Base-by-base conservation (phyloP, 345 rosid genomes). In the Eucalyptus paniculata region DNA sequence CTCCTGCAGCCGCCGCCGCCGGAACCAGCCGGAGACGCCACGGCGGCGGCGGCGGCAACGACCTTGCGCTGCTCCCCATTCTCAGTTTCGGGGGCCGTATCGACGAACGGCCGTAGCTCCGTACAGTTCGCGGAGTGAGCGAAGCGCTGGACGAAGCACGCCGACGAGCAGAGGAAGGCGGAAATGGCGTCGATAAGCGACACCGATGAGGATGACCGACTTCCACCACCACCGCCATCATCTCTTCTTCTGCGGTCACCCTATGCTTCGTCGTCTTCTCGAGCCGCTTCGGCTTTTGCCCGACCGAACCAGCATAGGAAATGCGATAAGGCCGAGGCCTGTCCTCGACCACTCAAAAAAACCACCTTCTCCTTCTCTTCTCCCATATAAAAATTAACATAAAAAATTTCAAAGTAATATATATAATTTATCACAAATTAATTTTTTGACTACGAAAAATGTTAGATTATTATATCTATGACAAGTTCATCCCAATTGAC, bases 1-100 rank as follows among this genome's bases (percentile, higher is more conserved):
- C 92, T 92, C 98, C 96, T 28, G 95, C 92, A 44, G 95, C 93
- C 44, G 93, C 88, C 50, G 51, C 67, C 47, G 87, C 81, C 42
- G 44, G 30, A 56, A 18, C 53, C 16, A 50, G 86, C 69, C 86
- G 40, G 28, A 40, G 47, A 67, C 77, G 56, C 28, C 50, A 42
- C 10, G 18, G 72, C 10, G 28, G 62, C 56, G 32, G 50, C 87
- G 34, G 50, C 87, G 17, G 28, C 32, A 19, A 3, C 82, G 83
- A 77, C 45, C 45, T 77, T 44, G 45, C 28, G 83, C 83, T 37
- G 83, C 83, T 21, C 23, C 47, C 45, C 4, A 77, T 28, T 37
- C 83, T 11, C 83, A 37, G 14, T 11, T 77, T 37, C 45, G 47
- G 83, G 42, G 28, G 47, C 83, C 47, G 12, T 37, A 11, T 21